Base-by-base conservation (phyloP, 768 basidiomycete genomes). In the Tricholoma hemisulphureum region DNA sequence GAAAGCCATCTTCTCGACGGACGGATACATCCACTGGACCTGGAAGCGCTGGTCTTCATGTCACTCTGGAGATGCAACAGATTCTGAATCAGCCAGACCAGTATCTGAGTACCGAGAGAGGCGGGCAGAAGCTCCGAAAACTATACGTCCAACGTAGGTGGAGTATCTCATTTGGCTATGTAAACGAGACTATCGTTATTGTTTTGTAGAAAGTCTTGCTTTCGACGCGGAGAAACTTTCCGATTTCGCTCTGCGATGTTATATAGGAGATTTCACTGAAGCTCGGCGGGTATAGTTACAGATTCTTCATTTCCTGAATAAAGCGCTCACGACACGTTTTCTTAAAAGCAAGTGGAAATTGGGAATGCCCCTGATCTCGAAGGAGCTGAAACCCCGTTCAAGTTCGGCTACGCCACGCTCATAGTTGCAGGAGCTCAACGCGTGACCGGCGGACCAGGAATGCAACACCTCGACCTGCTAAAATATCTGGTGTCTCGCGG, bases 351-450 rank as follows among this genome's bases (percentile, higher is more conserved):
- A 13, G 61, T 77, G 2, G 67, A 69, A 49, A 43, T 51, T 1
- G 73, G 74, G 0, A 58, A 55, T 0, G 75, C 75, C 0, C 79
- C 80, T 2, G 71, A 75, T 50, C 63, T 82, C 1, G 56, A 48
- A 20, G 69, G 68, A 35, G 72, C 75, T 0, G 77, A 83, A 65
- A 80, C 81, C 0, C 65, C 75, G 2, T 80, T 73, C 60, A 63
- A 73, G 46, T 71, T 75, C 6, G 75, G 82, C 1, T 83, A 80
- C 54, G 71, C 77, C 4, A 59, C 77, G 0, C 57, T 80, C 5
- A 52, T 73, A 37, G 67, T 79, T 46, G 63, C 72, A 1, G 83
- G 81, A 2, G 74, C 79, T 0, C 75, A 79, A 56, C 71, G 76
- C 3, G 60, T 78, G 0, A 49, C 50, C 18, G 13, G 35, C 18